A percentile compares a stretch with the other conserved stretches of the same genome.
These are phyloP conservation scores for Metarhizium brunneum DNA, from an alignment of 2,329 filamentous ascomycete genomes.

Conservation along the genomic window DNA sequence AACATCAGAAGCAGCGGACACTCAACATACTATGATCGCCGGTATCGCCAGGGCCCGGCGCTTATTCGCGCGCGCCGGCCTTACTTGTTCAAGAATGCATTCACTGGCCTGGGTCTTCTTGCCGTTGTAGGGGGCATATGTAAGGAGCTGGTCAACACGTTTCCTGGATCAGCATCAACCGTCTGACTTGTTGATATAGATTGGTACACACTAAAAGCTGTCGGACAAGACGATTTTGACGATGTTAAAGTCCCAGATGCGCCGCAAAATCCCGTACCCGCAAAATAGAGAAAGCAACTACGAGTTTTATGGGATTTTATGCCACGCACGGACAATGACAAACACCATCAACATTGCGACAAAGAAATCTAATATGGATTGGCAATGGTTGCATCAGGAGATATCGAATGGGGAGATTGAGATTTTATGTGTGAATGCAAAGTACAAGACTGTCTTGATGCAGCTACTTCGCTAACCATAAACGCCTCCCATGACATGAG, in stretches of 20 bases:
- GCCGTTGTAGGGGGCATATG: slow-evolving; percentile 77
- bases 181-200: slow-evolving; percentile 27
- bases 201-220: slow-evolving; percentile 62
- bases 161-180: slow-evolving; percentile 9
- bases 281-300: slow-evolving; percentile 16
- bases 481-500: background rate
- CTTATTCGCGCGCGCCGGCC: slow-evolving; percentile 86
- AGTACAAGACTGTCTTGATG: background rate
- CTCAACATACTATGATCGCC: slow-evolving; percentile 81
- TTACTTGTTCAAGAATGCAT: slow-evolving; percentile 81
- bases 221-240: slow-evolving; percentile 94
- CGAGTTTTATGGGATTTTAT: background rate
- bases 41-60: slow-evolving; percentile 76
- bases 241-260: slow-evolving; percentile 84
- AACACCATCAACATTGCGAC: background rate
- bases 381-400: background rate
- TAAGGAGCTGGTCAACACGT: slow-evolving; percentile 41
- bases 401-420: background rate
- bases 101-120: slow-evolving; percentile 69
- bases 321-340: background rate
- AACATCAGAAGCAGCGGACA: slow-evolving; percentile 28
- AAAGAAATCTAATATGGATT: background rate
- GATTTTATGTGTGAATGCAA: background rate
- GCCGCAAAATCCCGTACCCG: slow-evolving; percentile 40
- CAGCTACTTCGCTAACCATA: background rate